Evolutionary conservation across 176 grass and related monocot genomes (phyloP).

Genomic region (Oryza coarctata): DNA sequence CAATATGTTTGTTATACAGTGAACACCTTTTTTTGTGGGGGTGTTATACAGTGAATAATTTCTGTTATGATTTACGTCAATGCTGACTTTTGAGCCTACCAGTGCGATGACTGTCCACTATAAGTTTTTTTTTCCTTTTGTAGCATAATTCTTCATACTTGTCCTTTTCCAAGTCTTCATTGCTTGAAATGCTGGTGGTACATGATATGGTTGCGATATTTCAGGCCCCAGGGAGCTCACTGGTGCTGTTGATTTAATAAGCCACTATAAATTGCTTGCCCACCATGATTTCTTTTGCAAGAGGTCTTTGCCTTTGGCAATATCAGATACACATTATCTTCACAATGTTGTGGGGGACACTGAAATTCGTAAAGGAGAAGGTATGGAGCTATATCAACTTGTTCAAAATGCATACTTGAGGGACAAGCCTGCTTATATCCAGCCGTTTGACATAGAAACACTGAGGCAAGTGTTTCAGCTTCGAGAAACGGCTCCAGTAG

Average conservation of each 20-base stretch:
- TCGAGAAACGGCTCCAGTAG: constrained; percentile 75
- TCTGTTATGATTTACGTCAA: background rate
- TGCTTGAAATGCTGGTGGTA: background rate
- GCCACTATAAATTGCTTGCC: constrained; percentile 66
- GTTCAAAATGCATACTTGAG: constrained; percentile 67
- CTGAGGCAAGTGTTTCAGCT: constrained; percentile 91
- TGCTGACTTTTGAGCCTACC: background rate
- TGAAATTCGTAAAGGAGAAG: constrained; percentile 96
- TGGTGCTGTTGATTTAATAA: constrained; percentile 91
- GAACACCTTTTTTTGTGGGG: background rate
- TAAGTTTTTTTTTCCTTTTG: background rate
- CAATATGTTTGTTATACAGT: constrained; percentile 11
- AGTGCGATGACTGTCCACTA: background rate
- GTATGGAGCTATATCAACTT: constrained; percentile 94
- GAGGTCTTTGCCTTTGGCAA: constrained; percentile 65
- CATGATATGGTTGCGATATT: constrained; percentile 23
- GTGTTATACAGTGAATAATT: background rate
- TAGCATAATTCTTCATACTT: background rate
- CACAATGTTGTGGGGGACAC: constrained; percentile 85
- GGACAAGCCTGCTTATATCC: constrained; percentile 71
- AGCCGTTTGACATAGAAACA: constrained; percentile 70
- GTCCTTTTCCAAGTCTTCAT: background rate
- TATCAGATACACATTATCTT: constrained; percentile 95
- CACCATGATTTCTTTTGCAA: constrained; percentile 99
- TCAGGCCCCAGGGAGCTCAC: constrained; percentile 87